These are phyloP conservation scores for Blastobotrys peoriensis DNA, from an alignment of 805 yeast genomes.

Conservation along the genomic window DNA sequence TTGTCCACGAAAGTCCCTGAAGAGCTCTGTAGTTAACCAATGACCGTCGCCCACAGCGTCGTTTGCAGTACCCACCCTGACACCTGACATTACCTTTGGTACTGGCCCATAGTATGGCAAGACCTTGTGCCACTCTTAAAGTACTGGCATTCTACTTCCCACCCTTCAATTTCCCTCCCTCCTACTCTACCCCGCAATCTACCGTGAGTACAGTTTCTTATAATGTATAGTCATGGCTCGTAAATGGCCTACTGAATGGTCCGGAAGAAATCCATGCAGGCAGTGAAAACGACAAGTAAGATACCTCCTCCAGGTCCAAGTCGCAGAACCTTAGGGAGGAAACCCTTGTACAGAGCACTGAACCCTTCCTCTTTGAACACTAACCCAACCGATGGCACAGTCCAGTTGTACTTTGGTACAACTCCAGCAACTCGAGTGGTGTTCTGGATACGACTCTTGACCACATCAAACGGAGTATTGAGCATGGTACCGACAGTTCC, in stretches of 20 bases:
- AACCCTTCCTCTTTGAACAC: conserved; percentile 90
- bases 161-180: too few relatives aligned
- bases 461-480: conserved; percentile 95
- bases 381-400: conserved; percentile 67
- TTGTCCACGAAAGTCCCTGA: too few relatives aligned
- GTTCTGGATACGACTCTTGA: conserved; percentile 91
- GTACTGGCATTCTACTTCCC: too few relatives aligned
- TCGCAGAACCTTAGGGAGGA: conserved; percentile 93
- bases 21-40: too few relatives aligned
- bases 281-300: conserved; percentile 89
- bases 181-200: too few relatives aligned
- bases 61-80: too few relatives aligned
- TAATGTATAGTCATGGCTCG: too few relatives aligned
- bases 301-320: conserved; percentile 99
- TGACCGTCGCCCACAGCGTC: too few relatives aligned
- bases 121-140: too few relatives aligned
- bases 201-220: too few relatives aligned
- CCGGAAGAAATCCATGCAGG: conserved; percentile 85
- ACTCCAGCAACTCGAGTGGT: conserved; percentile 62
- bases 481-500: conserved; percentile 94
- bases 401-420: conserved; percentile 86
- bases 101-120: too few relatives aligned
- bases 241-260: conserved; percentile 15
- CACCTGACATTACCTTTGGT: too few relatives aligned
- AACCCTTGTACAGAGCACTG: conserved; percentile 87